Conservation (phyloP, 1,284 basidiomycete species). For the Heimioporus punctisporus region DNA sequence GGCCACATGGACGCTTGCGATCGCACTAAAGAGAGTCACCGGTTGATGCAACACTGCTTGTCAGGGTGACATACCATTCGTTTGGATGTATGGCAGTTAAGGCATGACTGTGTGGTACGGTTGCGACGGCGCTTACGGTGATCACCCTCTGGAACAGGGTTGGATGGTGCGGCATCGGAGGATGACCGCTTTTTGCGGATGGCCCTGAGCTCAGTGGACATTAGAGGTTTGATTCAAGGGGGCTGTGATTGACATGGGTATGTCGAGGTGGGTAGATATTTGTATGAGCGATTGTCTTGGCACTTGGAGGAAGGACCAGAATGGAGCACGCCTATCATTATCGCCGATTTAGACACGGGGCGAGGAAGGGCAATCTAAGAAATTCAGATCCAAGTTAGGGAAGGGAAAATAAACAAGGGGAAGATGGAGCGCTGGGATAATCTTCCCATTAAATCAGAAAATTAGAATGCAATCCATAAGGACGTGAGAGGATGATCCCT, state of each 20-base stretch:
- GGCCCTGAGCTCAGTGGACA: constrained; percentile 29
- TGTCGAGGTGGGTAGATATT: constrained; percentile 18
- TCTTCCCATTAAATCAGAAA: constrained; percentile 20
- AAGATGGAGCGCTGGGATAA: constrained; percentile 11
- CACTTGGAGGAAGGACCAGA: constrained; percentile 11
- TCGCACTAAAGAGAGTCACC: constrained; percentile 52
- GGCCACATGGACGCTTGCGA: constrained; percentile 69
- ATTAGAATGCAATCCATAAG: constrained; percentile 20
- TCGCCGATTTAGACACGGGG: constrained; percentile 10
- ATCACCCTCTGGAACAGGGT: constrained; percentile 37
- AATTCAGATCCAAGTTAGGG: constrained; percentile 2
- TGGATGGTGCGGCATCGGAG: constrained; percentile 17
- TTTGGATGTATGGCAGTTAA: constrained; percentile 78
- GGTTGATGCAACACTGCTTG: background rate
- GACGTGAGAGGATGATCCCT: constrained; percentile 26
- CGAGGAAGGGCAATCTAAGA: constrained; percentile 14
- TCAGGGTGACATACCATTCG: constrained; percentile 63
- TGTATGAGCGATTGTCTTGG: constrained; percentile 30
- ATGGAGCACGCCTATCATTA: constrained; percentile 6
- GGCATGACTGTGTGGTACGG: constrained; percentile 65
- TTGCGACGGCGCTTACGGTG: constrained; percentile 62
- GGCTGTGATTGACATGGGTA: constrained; percentile 1
- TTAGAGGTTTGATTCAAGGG: constrained; percentile 8
- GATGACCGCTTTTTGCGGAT: constrained; percentile 30
- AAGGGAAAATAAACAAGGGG: constrained; percentile 9